Base-by-base conservation (phyloP, 148 eudicot genomes). In the Cornus suecica region DNA sequence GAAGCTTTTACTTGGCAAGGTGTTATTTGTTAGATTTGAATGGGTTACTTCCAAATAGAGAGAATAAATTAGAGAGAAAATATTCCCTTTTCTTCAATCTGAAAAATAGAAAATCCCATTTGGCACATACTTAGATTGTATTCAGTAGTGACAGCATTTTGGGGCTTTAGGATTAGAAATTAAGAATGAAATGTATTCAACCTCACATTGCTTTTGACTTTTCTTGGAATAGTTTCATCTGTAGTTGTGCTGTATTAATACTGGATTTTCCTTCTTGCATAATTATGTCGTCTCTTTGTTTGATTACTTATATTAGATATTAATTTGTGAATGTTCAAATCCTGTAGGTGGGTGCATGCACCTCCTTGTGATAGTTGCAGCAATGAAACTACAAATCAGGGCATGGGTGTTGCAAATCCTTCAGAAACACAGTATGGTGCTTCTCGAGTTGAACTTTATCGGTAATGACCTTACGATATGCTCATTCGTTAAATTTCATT, bases 361-460 rank as follows among this genome's bases (percentile, higher is more conserved):
- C 99, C 97, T 78, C 83, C 97, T 80, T 95, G 99, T 83, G 90
- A 89, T 66, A 77, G 81, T 76, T 95, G 99, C 76, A 92, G 90
- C 73, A 75, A 81, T 79, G 90, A 91, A 74, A 95, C 99, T 42
- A 64, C 74, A 68, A 79, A 65, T 67, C 87, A 85, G 41, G 97
- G 94, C 71, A 91, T 86, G 94, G 96, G 97, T 70, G 76, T 34
- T 74, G 72, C 99, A 52, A 81, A 83, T 81, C 80, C 89, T 18
- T 85, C 85, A 51, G 99, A 95, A 83, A 77, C 71, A 30, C 88
- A 28, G 58, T 86, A 87, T 81, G 93, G 94, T 78, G 94, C 90
- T 74, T 85, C 88, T 65, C 89, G 94, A 76, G 93, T 95, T 71
- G 99, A 95, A 85, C 88, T 95, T 77, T 91, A 91, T 85, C 81